Evolutionary conservation across 2,329 filamentous ascomycete species (phyloP), one percentile per base, ranked within the genome.

Genomic region (Purpureocillium takamizusanense): DNA sequence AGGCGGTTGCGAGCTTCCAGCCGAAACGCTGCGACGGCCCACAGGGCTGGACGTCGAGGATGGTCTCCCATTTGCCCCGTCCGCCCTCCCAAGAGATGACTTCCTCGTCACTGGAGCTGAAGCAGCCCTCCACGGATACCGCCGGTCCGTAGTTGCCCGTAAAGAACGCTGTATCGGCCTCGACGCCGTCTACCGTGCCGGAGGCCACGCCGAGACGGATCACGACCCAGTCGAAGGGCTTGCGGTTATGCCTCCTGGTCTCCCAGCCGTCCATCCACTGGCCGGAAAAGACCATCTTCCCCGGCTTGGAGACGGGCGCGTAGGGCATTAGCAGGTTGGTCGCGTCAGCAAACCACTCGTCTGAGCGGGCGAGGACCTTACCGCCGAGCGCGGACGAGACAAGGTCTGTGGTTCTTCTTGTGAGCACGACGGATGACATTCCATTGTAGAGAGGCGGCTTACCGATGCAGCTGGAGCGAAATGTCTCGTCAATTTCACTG

Each of bases 131-230:
- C 13, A 90, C 81, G 0, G 79, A 84, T 51, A 89, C 77, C 46
- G 79, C 81, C 1, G 85, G 84, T 4, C 85, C 85, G 54, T 90
- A 81, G 62, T 90, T 90, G 42, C 86, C 85, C 42, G 74, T 78
- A 69, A 90, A 90, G 66, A 80, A 85, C 33, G 83, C 77, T 2
- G 85, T 90, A 62, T 90, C 84, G 46, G 90, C 71, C 62, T 90
- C 85, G 33, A 88, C 67, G 11, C 85, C 85, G 42, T 76, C 72
- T 17, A 89, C 74, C 11, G 70, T 81, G 32, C 84, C 85, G 2
- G 79, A 84, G 13, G 82, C 74, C 28, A 83, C 78, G 33, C 79
- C 79, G 6, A 83, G 66, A 38, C 76, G 72, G 44, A 82, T 70
- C 42, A 82, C 66, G 14, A 78, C 78, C 69, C 77, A 83, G 63